These are phyloP conservation scores for Diaporthe helianthi DNA, from an alignment of 2,329 filamentous ascomycete species.

Conservation along the genomic window DNA sequence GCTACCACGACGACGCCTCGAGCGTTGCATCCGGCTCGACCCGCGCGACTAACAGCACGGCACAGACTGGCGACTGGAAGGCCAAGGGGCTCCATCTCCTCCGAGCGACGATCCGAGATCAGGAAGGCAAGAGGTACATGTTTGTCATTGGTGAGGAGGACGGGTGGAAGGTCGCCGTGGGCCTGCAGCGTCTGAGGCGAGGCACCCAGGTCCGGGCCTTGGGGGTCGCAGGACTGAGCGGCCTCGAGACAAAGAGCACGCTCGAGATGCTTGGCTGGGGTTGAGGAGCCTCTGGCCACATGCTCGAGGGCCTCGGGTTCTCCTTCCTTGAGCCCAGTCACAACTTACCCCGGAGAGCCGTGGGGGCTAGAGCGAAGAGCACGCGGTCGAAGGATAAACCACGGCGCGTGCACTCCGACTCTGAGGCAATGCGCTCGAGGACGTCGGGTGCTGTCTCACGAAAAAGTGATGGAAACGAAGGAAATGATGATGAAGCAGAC, in stretches of 20 bases:
- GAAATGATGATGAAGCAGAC: conserved; percentile 15
- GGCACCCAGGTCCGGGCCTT: conserved; percentile 67
- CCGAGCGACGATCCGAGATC: conserved; percentile 69
- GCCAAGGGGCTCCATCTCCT: conserved; percentile 66
- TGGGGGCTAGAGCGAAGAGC: background rate
- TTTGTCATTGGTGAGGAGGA: conserved; percentile 71
- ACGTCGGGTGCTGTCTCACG: background rate
- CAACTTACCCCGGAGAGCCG: background rate
- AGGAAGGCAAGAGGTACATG: conserved; percentile 70
- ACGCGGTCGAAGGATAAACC: background rate
- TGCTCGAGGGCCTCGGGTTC: background rate
- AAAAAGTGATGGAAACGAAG: background rate
- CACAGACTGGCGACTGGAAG: conserved; percentile 60
- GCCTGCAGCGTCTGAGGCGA: conserved; percentile 65
- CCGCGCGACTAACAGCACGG: conserved; percentile 49
- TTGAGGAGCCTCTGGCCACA: conserved; percentile 27
- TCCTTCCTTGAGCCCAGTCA: background rate
- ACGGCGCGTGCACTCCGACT: background rate
- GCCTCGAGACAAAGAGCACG: conserved; percentile 59
- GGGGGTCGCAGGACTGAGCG: conserved; percentile 63
- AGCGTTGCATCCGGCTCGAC: conserved; percentile 34
- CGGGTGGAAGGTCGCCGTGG: conserved; percentile 71
- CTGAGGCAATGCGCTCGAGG: background rate
- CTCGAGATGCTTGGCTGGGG: conserved; percentile 67
- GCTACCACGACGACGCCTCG: conserved; percentile 33